These are phyloP conservation scores for Trametes hirsuta DNA, from an alignment of 1,284 basidiomycete species.

Conservation along the genomic window DNA sequence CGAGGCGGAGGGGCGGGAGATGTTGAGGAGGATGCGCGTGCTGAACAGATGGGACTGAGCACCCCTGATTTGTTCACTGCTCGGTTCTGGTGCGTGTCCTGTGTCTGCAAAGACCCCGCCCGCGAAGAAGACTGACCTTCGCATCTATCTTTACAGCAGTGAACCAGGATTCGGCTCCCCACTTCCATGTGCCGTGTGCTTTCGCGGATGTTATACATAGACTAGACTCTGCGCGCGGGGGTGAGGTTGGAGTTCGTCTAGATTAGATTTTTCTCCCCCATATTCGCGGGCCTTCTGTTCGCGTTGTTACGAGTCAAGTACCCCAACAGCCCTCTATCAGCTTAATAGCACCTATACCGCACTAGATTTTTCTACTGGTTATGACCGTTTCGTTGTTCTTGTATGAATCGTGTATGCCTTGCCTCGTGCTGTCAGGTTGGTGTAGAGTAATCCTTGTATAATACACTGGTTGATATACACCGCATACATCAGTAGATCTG, in stretches of 20 bases:
- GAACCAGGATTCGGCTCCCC: too few species aligned
- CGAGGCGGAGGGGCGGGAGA: slow-evolving; percentile 11
- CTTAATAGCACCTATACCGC: not conserved
- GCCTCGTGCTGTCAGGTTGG: not conserved
- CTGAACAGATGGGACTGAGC: slow-evolving; percentile 22
- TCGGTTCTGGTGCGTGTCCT: not conserved
- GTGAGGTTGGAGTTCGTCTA: too few species aligned
- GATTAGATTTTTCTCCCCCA: too few species aligned
- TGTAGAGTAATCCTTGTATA: slow-evolving; percentile 12
- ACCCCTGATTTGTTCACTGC: not conserved
- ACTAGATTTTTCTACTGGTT: too few species aligned
- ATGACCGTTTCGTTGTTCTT: too few species aligned
- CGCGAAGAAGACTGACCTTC: not conserved
- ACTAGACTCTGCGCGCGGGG: too few species aligned
- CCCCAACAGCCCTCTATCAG: not conserved
- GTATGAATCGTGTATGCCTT: not conserved
- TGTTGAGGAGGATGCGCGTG: slow-evolving; percentile 10
- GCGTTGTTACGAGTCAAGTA: not conserved
- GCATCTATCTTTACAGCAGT: too few species aligned
- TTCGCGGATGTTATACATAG: too few species aligned
- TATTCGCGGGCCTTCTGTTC: not conserved
- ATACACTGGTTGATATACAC: slow-evolving; percentile 3
- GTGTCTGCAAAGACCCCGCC: not conserved
- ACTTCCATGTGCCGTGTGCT: too few species aligned
- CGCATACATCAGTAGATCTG: not conserved